phyloP scores from a whole-genome alignment of 1,139 yeast species.

The Casaregolazyma lundiana region DNA sequence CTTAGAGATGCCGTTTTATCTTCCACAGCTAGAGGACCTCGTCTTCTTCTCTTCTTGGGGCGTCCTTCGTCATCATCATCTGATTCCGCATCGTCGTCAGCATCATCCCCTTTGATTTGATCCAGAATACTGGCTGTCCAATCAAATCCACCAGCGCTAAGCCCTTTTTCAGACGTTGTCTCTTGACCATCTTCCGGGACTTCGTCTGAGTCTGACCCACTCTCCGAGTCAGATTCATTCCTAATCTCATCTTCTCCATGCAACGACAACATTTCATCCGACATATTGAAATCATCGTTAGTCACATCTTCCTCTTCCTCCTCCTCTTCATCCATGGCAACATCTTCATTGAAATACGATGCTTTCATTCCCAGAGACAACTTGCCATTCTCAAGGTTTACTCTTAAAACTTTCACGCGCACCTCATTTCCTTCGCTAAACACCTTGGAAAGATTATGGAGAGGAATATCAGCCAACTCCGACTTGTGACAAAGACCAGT shows the following conservation, averaged over 20 bases:
- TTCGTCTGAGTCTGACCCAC: slow-evolving; percentile 30
- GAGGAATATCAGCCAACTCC: slow-evolving; percentile 71
- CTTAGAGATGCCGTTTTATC: slow-evolving; percentile 83
- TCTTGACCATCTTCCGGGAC: slow-evolving; percentile 31
- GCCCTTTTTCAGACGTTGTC: slow-evolving; percentile 42
- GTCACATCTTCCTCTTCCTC: slow-evolving; percentile 34
- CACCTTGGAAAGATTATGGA: slow-evolving; percentile 49
- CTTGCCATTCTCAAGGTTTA: slow-evolving; percentile 63
- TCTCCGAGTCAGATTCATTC: slow-evolving; percentile 30
- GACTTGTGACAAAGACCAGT: slow-evolving; percentile 87
- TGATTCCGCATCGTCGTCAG: slow-evolving; percentile 38
- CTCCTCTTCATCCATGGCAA: slow-evolving; percentile 31
- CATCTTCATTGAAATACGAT: slow-evolving; percentile 60
- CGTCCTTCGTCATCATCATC: slow-evolving; percentile 29
- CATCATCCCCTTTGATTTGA: slow-evolving; percentile 59
- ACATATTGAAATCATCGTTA: slow-evolving; percentile 30
- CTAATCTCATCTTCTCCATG: slow-evolving; percentile 21
- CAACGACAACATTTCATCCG: slow-evolving; percentile 26
- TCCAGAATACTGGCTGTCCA: slow-evolving; percentile 91
- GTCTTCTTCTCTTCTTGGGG: slow-evolving; percentile 40
- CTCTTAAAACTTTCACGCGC: slow-evolving; percentile 68
- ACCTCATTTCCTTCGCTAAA: slow-evolving; percentile 89
- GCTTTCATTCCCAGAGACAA: slow-evolving; percentile 92
- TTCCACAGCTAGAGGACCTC: slow-evolving; percentile 46
- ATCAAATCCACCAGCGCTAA: slow-evolving; percentile 74